Evolutionary conservation across 441 rosid genomes (phyloP).

Genomic region (Croton setiger): DNA sequence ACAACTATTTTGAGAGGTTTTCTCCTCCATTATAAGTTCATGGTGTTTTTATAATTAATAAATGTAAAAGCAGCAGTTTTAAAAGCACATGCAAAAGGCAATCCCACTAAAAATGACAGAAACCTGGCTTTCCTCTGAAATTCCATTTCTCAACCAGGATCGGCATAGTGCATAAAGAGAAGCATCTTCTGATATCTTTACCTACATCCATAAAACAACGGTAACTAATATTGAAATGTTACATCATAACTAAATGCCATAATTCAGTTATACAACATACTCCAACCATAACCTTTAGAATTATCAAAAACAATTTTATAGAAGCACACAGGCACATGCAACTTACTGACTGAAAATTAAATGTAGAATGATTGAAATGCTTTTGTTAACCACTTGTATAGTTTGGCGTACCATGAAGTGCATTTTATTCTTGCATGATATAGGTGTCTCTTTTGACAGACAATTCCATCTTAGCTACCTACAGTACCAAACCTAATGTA

Average conservation of each 20-base stretch:
- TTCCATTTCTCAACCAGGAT: slow-evolving; percentile 91
- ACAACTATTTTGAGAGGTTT: neutral
- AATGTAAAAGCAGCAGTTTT: neutral
- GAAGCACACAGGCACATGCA: neutral
- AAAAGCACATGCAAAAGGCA: slow-evolving; percentile 7
- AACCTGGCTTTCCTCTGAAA: slow-evolving; percentile 72
- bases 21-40: neutral
- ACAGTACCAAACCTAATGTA: neutral
- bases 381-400: neutral
- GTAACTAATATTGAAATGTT: slow-evolving; percentile 7
- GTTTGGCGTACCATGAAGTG: neutral
- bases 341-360: neutral
- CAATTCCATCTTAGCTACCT: neutral
- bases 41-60: neutral
- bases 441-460: neutral
- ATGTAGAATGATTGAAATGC: neutral
- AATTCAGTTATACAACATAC: neutral
- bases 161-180: slow-evolving; percentile 82
- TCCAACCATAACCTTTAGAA: neutral
- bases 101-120: slow-evolving; percentile 13
- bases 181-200: slow-evolving; percentile 61
- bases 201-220: slow-evolving; percentile 36
- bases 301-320: neutral
- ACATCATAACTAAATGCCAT: neutral
- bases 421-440: neutral